phyloP scores from a whole-genome alignment of 345 rosid species.

The Populus euphratica region DNA sequence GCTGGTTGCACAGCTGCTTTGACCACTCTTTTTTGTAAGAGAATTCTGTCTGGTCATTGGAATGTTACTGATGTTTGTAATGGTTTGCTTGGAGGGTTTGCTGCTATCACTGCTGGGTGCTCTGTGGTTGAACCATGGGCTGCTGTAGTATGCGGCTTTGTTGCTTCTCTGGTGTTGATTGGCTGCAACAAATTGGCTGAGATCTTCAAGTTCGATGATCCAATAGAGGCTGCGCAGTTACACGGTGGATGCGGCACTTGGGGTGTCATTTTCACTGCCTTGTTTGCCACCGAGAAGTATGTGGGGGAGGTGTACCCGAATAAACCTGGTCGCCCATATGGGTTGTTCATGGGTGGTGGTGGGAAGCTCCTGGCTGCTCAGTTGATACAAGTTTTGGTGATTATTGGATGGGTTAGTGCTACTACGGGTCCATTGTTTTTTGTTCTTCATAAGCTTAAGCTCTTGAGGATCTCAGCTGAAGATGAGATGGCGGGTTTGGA shows the following conservation, averaged over 20 bases:
- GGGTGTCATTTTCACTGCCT: slow-evolving; percentile 81
- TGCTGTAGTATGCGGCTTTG: slow-evolving; percentile 78
- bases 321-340: slow-evolving; percentile 39
- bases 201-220: slow-evolving; percentile 57
- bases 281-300: slow-evolving; percentile 57
- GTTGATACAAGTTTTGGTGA: slow-evolving; percentile 61
- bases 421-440: slow-evolving; percentile 81
- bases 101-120: slow-evolving; percentile 81
- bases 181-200: slow-evolving; percentile 76
- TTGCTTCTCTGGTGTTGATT: slow-evolving; percentile 64
- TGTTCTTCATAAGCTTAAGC: slow-evolving; percentile 47
- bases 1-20: slow-evolving; percentile 85
- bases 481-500: slow-evolving; percentile 96
- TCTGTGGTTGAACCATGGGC: slow-evolving; percentile 95
- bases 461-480: slow-evolving; percentile 61
- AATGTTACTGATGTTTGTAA: slow-evolving; percentile 87
- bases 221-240: slow-evolving; percentile 74
- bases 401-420: slow-evolving; percentile 74
- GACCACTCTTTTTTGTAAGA: slow-evolving; percentile 79
- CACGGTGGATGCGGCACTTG: slow-evolving; percentile 95
- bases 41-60: slow-evolving; percentile 81
- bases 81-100: slow-evolving; percentile 87
- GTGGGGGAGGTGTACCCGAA: slow-evolving; percentile 51
- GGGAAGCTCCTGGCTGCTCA: slow-evolving; percentile 79
- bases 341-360: slow-evolving; percentile 87